Base-by-base conservation (phyloP, 345 rosid species). In the Psidium guajava region DNA sequence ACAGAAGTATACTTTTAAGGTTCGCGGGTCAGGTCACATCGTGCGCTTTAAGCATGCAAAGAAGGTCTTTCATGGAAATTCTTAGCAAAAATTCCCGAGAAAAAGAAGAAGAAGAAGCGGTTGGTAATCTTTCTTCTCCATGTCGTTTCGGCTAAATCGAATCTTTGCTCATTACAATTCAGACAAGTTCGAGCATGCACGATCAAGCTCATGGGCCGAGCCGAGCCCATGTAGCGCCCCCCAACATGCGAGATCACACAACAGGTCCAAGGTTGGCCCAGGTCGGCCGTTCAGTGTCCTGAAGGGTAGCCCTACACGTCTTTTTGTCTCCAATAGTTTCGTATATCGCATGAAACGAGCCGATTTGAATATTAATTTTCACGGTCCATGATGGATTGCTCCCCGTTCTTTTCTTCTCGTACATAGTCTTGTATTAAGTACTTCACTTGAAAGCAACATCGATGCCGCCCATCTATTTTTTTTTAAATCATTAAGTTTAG, bases 391-490 rank as follows among this genome's bases (percentile, higher is more conserved):
- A 36, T 69, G 11, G 77, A 32, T 69, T 24, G 77, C 8, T 69
- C 47, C 47, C 47, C 47, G 20, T 32, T 32, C 24, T 18, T 59
- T 25, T 36, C 84, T 36, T 32, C 40, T 32, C 10, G 40, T 82
- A 11, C 16, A 54, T 82, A 82, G 80, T 36, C 80, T 3, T 20
- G 11, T 1, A 32, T 82, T 20, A 55, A 49, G 69, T 21, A 11
- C 27, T 24, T 49, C 12, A 15, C 42, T 61, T 27, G 85, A 83
- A 61, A 83, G 81, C 85, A 83, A 61, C 85, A 49, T 83, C 53
- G 40, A 83, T 83, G 85, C 85, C 85, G 85, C 80, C 85, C 85
- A 49, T 83, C 44, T 44, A 59, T 27, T 42, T 59, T 56, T 24
- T 42, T 4, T 61, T 4, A 47, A 10, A 49, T 83, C 77, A 44